Conservation (phyloP, 768 basidiomycete species). For the Hericium rajendrae region DNA sequence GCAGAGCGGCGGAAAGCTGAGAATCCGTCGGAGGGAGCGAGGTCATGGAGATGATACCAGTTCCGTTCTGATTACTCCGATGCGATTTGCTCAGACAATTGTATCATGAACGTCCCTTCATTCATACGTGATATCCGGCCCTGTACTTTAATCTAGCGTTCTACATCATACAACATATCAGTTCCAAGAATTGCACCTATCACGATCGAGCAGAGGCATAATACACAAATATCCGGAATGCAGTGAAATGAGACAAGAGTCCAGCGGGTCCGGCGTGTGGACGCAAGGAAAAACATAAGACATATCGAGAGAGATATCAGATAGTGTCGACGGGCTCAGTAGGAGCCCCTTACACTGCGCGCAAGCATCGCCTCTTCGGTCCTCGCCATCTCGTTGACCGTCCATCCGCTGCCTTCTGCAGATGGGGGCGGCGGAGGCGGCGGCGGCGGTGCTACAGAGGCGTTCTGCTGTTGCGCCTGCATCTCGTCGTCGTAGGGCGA, state of each 20-base stretch:
- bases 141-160: background rate
- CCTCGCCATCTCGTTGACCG: background rate
- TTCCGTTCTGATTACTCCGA: background rate
- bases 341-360: background rate
- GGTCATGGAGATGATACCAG: background rate
- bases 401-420: slow-evolving; percentile 2
- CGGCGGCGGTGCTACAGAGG: slow-evolving; percentile 2
- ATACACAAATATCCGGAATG: too few relatives aligned
- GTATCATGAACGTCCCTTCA: too few relatives aligned
- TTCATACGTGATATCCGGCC: background rate
- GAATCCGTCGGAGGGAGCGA: background rate
- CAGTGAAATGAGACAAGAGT: too few relatives aligned
- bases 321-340: background rate
- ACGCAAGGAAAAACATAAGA: too few relatives aligned
- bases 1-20: slow-evolving; percentile 35
- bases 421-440: slow-evolving; percentile 12
- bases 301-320: too few relatives aligned
- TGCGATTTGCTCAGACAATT: too few relatives aligned
- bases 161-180: background rate
- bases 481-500: slow-evolving; percentile 25
- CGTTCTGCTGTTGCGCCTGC: slow-evolving; percentile 8
- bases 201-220: background rate
- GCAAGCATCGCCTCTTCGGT: background rate
- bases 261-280: too few relatives aligned
- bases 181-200: too few relatives aligned